Conservation (phyloP, 225 moss, liverwort and hornwort genomes). For the Physcomitrellopsis africana region DNA sequence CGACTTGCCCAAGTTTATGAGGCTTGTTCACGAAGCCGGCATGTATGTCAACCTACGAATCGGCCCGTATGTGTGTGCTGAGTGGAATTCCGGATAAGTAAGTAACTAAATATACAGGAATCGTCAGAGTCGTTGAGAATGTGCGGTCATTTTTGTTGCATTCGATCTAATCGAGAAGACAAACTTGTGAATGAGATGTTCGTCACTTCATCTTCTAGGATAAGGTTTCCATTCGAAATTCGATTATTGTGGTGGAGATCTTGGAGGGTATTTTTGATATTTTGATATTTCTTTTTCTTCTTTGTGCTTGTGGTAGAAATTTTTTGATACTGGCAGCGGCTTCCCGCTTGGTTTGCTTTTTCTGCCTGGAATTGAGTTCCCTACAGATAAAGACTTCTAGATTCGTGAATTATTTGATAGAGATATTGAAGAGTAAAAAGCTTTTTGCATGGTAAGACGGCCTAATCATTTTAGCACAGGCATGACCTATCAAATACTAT, state of each 20-base stretch:
- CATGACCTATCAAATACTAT: background rate
- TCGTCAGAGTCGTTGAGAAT: too few species aligned
- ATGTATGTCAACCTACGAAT: slow-evolving; percentile 78
- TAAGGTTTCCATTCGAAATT: too few species aligned
- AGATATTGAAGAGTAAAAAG: slow-evolving; percentile 54
- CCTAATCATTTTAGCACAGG: slow-evolving; percentile 87
- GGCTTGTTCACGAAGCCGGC: slow-evolving; percentile 68
- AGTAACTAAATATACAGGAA: background rate
- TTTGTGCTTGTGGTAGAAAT: background rate
- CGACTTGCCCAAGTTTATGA: slow-evolving; percentile 71
- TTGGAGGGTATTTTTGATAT: background rate
- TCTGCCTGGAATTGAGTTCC: slow-evolving; percentile 74
- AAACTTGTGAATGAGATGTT: background rate
- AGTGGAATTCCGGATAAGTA: slow-evolving; percentile 82
- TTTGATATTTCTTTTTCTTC: background rate
- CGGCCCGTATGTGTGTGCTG: slow-evolving; percentile 86
- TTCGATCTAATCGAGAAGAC: background rate
- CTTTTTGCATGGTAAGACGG: slow-evolving; percentile 85
- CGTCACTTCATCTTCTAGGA: too few species aligned
- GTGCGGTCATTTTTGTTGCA: too few species aligned
- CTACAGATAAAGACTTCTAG: slow-evolving; percentile 81
- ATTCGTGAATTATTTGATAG: slow-evolving; percentile 66
- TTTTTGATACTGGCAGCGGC: slow-evolving; percentile 30
- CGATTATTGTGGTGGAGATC: too few species aligned
- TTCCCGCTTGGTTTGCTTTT: slow-evolving; percentile 67